Evolutionary conservation across 441 rosid genomes (phyloP).

Genomic region (Corymbia calophylla): DNA sequence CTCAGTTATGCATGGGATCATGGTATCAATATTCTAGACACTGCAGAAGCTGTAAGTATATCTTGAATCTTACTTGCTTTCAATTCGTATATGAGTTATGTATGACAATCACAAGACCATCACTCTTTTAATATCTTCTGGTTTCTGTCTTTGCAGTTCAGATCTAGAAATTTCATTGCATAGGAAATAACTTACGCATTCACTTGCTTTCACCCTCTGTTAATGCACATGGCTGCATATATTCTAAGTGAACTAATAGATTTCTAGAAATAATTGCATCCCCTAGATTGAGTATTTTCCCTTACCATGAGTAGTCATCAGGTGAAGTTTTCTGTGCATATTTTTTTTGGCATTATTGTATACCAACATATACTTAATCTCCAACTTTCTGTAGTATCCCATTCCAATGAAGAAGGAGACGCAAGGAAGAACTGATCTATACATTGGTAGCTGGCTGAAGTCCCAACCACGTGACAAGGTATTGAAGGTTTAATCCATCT

Average conservation of each 20-base stretch:
- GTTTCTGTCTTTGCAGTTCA: neutral
- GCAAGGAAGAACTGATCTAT: conserved; percentile 77
- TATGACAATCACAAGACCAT: neutral
- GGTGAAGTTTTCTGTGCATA: neutral
- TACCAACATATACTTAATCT: neutral
- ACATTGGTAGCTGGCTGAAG: conserved; percentile 72
- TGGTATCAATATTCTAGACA: conserved; percentile 70
- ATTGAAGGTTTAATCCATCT: neutral
- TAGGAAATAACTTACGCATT: neutral
- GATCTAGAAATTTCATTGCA: neutral
- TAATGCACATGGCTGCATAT: neutral
- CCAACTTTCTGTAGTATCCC: conserved; percentile 39
- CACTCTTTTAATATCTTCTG: neutral
- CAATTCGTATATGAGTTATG: neutral
- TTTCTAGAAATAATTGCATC: neutral
- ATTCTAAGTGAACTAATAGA: neutral
- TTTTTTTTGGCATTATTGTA: neutral
- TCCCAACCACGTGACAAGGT: conserved; percentile 87
- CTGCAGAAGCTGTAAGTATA: conserved; percentile 68
- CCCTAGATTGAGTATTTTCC: neutral
- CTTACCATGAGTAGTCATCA: neutral
- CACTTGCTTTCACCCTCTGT: neutral
- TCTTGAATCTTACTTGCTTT: neutral
- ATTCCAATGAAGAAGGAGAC: conserved; percentile 79
- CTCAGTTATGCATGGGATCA: conserved; percentile 57